These are phyloP conservation scores for Capsicum chinense DNA, from an alignment of 257 asterid genomes.

Conservation along the genomic window DNA sequence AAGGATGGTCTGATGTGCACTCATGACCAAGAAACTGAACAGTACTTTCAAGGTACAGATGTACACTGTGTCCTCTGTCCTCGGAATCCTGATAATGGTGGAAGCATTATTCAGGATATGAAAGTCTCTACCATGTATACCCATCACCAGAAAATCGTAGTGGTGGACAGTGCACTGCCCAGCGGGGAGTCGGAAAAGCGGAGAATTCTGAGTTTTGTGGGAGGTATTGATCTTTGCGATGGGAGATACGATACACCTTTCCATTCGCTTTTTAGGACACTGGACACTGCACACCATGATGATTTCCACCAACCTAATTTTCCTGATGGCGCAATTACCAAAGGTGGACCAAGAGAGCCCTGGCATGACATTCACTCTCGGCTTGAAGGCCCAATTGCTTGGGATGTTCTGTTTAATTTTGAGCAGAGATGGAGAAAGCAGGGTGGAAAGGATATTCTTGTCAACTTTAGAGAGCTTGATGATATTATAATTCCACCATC, in stretches of 20 bases:
- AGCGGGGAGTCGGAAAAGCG: slow-evolving; percentile 47
- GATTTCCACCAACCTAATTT: slow-evolving; percentile 88
- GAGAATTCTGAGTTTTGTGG: slow-evolving; percentile 82
- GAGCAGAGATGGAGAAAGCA: slow-evolving; percentile 95
- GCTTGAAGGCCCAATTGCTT: slow-evolving; percentile 87
- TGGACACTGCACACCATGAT: slow-evolving; percentile 82
- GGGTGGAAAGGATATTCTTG: slow-evolving; percentile 71
- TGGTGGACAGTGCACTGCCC: slow-evolving; percentile 70
- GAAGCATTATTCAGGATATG: slow-evolving; percentile 69
- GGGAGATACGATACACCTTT: slow-evolving; percentile 87
- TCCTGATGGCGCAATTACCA: slow-evolving; percentile 60
- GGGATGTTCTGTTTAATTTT: slow-evolving; percentile 86
- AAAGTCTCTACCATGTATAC: slow-evolving; percentile 86
- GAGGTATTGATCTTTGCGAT: slow-evolving; percentile 85
- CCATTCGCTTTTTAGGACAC: slow-evolving; percentile 80
- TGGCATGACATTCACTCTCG: slow-evolving; percentile 91
- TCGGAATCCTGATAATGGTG: slow-evolving; percentile 82
- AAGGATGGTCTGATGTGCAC: slow-evolving; percentile 91
- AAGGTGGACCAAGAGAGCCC: slow-evolving; percentile 91
- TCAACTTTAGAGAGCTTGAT: slow-evolving; percentile 69
- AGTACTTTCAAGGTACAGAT: slow-evolving; percentile 62
- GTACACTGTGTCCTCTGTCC: slow-evolving; percentile 83
- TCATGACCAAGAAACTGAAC: slow-evolving; percentile 76
- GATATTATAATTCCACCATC: slow-evolving; percentile 68
- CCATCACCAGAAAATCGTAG: slow-evolving; percentile 84